Evolutionary conservation across 805 yeast genomes (phyloP).

Genomic region (Lipomyces lipofer): DNA sequence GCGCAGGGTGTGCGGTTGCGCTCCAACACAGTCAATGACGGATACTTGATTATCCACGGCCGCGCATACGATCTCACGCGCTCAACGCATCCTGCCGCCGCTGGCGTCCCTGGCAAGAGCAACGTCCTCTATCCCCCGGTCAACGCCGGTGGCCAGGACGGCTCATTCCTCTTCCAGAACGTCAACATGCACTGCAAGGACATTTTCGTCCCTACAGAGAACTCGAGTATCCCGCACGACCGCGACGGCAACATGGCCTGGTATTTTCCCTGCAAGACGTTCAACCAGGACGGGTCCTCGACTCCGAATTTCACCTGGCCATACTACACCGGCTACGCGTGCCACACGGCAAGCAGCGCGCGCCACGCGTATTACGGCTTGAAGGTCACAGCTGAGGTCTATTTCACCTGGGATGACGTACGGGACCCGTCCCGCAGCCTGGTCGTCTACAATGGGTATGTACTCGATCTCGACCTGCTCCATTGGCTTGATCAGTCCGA

Average conservation of each 20-base stretch:
- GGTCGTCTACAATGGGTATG: conserved; percentile 86
- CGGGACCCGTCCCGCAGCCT: conserved; percentile 67
- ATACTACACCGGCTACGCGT: conserved; percentile 83
- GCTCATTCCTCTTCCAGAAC: conserved; percentile 81
- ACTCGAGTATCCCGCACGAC: conserved; percentile 69
- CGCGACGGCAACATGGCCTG: conserved; percentile 71
- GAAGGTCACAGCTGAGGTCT: conserved; percentile 68
- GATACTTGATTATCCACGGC: conserved; percentile 77
- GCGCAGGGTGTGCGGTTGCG: conserved; percentile 51
- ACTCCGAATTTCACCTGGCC: conserved; percentile 58
- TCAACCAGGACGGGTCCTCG: conserved; percentile 69
- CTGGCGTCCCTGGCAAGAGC: conserved; percentile 69
- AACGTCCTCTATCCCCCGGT: conserved; percentile 81
- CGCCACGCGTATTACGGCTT: conserved; percentile 66
- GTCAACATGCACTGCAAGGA: conserved; percentile 88
- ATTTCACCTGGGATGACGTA: conserved; percentile 88
- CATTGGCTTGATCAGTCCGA: conserved; percentile 74
- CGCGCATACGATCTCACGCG: conserved; percentile 68
- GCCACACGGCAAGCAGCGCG: conserved; percentile 76
- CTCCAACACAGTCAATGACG: conserved; percentile 58
- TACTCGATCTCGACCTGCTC: conserved; percentile 74
- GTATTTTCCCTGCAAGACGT: conserved; percentile 91
- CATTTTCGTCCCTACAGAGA: conserved; percentile 66
- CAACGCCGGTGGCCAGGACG: conserved; percentile 86
- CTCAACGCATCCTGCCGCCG: conserved; percentile 77